Conservation (phyloP, 768 basidiomycete species). For the Phylloporus arenicola region DNA sequence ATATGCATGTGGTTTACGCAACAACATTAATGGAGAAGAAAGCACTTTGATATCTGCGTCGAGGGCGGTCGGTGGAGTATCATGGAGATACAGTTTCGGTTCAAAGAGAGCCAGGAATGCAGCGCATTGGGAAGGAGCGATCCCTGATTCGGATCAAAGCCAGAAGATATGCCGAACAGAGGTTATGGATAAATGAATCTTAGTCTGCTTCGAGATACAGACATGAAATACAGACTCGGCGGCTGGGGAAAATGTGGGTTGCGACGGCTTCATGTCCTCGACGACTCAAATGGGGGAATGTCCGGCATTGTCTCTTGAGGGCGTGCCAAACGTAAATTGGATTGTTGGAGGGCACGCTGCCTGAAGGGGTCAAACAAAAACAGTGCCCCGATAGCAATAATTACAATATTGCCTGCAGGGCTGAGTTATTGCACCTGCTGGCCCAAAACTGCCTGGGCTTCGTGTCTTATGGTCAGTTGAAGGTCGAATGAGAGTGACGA, state of each 20-base stretch:
- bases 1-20: constrained; percentile 11
- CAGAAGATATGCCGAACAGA: constrained; percentile 7
- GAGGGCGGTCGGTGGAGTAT: not conserved
- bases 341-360: constrained; percentile 19
- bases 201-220: constrained; percentile 5
- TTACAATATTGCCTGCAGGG: not conserved
- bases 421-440: not conserved
- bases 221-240: not conserved
- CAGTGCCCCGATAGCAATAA: not conserved
- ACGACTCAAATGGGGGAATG: constrained; percentile 7
- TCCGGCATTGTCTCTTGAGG: constrained; percentile 7
- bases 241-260: constrained; percentile 6
- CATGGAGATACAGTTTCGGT: constrained; percentile 8
- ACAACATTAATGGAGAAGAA: constrained; percentile 11
- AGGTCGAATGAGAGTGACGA: not conserved
- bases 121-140: constrained; percentile 6
- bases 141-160: constrained; percentile 28
- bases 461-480: not conserved
- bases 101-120: constrained; percentile 6
- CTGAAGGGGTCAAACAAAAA: not conserved
- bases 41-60: constrained; percentile 4
- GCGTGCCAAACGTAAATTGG: constrained; percentile 21
- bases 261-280: constrained; percentile 3
- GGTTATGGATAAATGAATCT: constrained; percentile 6
- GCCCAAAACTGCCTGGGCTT: not conserved